Evolutionary conservation across 139 green algal genomes (phyloP).

Genomic region (Parachlorella kessleri): DNA sequence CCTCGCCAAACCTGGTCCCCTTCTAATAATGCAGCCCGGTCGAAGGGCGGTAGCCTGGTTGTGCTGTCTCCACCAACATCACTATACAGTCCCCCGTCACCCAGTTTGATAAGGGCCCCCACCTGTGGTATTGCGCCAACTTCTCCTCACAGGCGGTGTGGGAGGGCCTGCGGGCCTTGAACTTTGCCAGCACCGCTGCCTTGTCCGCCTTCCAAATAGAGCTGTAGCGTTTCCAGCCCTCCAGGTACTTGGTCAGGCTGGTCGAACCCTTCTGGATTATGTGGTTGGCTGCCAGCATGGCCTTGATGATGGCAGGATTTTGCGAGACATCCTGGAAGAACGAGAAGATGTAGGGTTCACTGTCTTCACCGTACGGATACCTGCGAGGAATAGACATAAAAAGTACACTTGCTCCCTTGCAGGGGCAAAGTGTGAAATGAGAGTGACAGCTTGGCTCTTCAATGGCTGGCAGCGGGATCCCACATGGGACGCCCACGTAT

Average conservation of each 20-base stretch:
- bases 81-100: too few relatives aligned
- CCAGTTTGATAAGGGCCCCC: too few relatives aligned
- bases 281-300: conserved; percentile 74
- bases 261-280: conserved; percentile 61
- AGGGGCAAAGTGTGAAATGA: not conserved
- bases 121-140: conserved; percentile 75
- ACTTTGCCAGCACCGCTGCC: conserved; percentile 77
- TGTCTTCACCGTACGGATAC: conserved; percentile 46
- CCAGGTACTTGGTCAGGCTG: conserved; percentile 66
- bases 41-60: too few relatives aligned
- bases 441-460: not conserved
- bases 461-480: not conserved
- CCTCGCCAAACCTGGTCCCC: too few relatives aligned
- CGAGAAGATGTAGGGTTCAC: conserved; percentile 78
- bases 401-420: conserved; percentile 44
- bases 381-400: not conserved
- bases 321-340: conserved; percentile 82
- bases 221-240: conserved; percentile 76
- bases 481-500: too few relatives aligned
- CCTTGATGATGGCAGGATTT: conserved; percentile 56
- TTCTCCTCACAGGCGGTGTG: conserved; percentile 75
- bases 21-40: not conserved
- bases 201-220: conserved; percentile 89
- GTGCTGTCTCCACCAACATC: too few relatives aligned
- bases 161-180: conserved; percentile 66